These are phyloP conservation scores for Pholiota adiposa DNA, from an alignment of 1,284 basidiomycete genomes.

Conservation along the genomic window DNA sequence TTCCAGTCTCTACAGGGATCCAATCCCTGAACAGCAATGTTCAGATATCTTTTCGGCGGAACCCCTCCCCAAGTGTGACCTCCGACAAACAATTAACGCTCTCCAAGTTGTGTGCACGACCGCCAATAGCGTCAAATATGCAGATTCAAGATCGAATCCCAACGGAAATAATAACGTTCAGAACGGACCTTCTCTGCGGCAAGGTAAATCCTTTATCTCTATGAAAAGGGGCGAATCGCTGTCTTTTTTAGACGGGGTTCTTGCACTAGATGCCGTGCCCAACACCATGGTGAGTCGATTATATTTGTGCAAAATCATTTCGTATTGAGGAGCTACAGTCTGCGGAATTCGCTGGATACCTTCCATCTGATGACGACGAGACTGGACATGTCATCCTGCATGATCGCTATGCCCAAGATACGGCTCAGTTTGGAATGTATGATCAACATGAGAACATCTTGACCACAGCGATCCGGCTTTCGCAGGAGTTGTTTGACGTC, in stretches of 20 bases:
- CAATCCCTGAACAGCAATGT: neutral
- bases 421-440: slow-evolving; percentile 29
- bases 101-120: slow-evolving; percentile 28
- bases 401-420: slow-evolving; percentile 31
- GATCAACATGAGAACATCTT: slow-evolving; percentile 53
- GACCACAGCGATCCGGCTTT: slow-evolving; percentile 45
- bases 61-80: slow-evolving; percentile 17
- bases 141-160: neutral
- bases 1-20: slow-evolving; percentile 43
- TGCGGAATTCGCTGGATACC: slow-evolving; percentile 25
- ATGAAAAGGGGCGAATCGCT: slow-evolving; percentile 44
- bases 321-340: slow-evolving; percentile 20
- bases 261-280: slow-evolving; percentile 42
- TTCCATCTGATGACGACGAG: slow-evolving; percentile 58
- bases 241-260: slow-evolving; percentile 60
- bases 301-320: slow-evolving; percentile 5
- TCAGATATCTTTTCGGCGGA: neutral
- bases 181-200: neutral
- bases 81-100: slow-evolving; percentile 31
- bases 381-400: slow-evolving; percentile 53
- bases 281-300: slow-evolving; percentile 47
- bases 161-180: slow-evolving; percentile 2
- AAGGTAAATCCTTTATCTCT: slow-evolving; percentile 11
- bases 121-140: slow-evolving; percentile 1
- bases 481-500: slow-evolving; percentile 46